Evolutionary conservation across 2,329 filamentous ascomycete genomes (phyloP).

Genomic region (Arthrinium phaeospermum): DNA sequence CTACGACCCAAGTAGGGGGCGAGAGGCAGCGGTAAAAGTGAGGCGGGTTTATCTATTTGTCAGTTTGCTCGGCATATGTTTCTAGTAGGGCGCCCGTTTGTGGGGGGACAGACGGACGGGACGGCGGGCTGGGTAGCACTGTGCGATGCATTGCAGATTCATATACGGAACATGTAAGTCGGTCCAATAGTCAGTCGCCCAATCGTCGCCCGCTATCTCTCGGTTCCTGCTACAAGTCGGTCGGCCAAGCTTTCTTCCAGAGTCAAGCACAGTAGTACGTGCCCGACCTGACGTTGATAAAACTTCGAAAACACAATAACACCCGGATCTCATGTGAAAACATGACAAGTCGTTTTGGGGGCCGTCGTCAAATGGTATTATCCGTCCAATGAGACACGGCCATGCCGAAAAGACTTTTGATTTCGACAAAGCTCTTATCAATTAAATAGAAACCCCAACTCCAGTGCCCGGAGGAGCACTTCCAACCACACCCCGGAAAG

Average conservation of each 20-base stretch:
- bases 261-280: background rate
- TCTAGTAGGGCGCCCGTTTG: conserved; percentile 3
- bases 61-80: conserved; percentile 21
- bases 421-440: background rate
- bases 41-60: background rate
- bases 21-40: background rate
- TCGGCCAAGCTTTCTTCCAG: background rate
- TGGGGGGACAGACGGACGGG: background rate
- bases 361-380: background rate
- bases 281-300: background rate
- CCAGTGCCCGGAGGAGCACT: conserved; percentile 23
- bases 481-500: background rate
- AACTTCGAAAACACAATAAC: background rate
- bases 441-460: conserved; percentile 27
- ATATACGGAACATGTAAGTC: background rate
- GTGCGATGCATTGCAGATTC: background rate
- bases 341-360: background rate
- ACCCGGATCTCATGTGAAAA: background rate
- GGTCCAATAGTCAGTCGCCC: background rate
- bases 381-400: background rate
- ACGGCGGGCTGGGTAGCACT: background rate
- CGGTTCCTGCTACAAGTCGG: background rate
- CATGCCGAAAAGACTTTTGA: background rate
- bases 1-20: background rate
- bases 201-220: background rate